Conservation (phyloP, 1,284 basidiomycete genomes). For the Mycena citricolor region DNA sequence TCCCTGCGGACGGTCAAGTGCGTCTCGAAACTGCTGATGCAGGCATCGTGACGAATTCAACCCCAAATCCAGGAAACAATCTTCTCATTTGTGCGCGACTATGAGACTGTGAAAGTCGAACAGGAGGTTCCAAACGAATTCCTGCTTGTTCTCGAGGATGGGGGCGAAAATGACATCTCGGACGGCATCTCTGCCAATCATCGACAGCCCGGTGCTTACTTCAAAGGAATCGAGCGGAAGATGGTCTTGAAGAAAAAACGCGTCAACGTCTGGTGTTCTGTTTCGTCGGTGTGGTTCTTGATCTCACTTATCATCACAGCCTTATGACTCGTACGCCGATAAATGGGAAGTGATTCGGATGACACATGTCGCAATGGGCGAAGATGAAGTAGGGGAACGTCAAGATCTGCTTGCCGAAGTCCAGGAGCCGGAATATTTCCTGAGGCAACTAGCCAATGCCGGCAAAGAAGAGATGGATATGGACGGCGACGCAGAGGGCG, state of each 20-base stretch:
- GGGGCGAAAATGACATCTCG: conserved; percentile 37
- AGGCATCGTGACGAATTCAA: neutral
- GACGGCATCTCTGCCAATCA: conserved; percentile 30
- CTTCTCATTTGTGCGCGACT: conserved; percentile 78
- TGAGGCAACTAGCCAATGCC: conserved; percentile 39
- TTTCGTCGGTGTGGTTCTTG: conserved; percentile 5
- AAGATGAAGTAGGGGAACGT: conserved; percentile 46
- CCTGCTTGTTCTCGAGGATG: conserved; percentile 73
- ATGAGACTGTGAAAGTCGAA: conserved; percentile 81
- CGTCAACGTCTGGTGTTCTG: conserved; percentile 55
- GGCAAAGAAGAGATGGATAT: conserved; percentile 31
- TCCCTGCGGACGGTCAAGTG: conserved; percentile 53
- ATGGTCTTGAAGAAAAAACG: conserved; percentile 86
- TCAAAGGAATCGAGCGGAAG: conserved; percentile 85
- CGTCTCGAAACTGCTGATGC: conserved; percentile 11
- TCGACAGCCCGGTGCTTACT: conserved; percentile 71
- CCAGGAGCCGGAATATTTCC: conserved; percentile 44
- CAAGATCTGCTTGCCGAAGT: conserved; percentile 47
- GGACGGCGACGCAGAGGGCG: conserved; percentile 46
- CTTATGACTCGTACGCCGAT: conserved; percentile 64
- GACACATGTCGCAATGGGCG: conserved; percentile 52
- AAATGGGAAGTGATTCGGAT: conserved; percentile 79
- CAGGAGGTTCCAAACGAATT: conserved; percentile 85
- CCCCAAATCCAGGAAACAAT: conserved; percentile 49
- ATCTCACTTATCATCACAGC: conserved; percentile 35